These are phyloP conservation scores for Dujonia santamariae DNA, from an alignment of 1,139 yeast genomes.

Conservation along the genomic window DNA sequence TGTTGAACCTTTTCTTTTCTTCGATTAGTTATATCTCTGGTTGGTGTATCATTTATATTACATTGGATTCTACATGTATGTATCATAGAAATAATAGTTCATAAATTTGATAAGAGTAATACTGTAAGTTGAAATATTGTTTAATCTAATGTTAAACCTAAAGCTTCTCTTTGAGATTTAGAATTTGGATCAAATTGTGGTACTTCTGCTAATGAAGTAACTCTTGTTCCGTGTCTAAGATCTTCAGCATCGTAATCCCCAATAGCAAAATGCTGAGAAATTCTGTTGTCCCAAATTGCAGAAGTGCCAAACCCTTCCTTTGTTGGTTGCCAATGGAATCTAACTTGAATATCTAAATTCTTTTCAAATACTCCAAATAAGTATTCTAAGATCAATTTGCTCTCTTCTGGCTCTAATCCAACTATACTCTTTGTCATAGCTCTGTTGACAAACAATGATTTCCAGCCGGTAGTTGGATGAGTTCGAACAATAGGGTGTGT, in stretches of 20 bases:
- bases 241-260: slow-evolving; percentile 19
- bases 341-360: slow-evolving; percentile 38
- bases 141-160: slow-evolving; percentile 13
- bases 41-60: no score
- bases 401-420: slow-evolving; percentile 43
- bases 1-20: no score
- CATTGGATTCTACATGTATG: no score
- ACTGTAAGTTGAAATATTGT: background rate
- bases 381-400: slow-evolving; percentile 33
- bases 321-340: slow-evolving; percentile 20
- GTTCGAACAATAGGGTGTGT: slow-evolving; percentile 48
- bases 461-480: slow-evolving; percentile 57
- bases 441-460: slow-evolving; percentile 44
- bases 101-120: no score
- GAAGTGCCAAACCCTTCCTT: slow-evolving; percentile 20
- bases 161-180: slow-evolving; percentile 21
- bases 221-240: slow-evolving; percentile 21
- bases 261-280: slow-evolving; percentile 20
- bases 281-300: slow-evolving; percentile 23
- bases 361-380: slow-evolving; percentile 40
- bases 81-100: no score
- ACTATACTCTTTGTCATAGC: slow-evolving; percentile 40
- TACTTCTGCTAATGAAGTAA: slow-evolving; percentile 20
- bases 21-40: no score
- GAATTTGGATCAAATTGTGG: slow-evolving; percentile 19